Percentiles rank a stretch among this genome's conserved stretches.
phyloP scores from a whole-genome alignment of 2,329 filamentous ascomycete genomes.

The Diplodia scrobiculata region DNA sequence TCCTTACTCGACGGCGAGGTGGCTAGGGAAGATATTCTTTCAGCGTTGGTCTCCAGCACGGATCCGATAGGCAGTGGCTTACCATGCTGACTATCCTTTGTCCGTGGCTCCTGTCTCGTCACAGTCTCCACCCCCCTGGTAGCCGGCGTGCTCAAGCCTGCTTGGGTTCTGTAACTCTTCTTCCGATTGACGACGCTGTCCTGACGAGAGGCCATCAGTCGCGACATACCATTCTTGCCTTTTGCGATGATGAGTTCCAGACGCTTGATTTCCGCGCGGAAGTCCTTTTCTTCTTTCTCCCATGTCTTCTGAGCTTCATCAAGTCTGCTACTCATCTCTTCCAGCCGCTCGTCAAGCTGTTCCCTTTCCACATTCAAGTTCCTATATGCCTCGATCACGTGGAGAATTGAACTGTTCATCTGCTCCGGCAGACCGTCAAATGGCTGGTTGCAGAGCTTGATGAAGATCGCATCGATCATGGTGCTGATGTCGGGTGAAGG shows the following conservation, averaged over 20 bases:
- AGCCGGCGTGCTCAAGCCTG: not conserved
- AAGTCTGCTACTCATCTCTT: not conserved
- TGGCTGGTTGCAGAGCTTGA: conserved; percentile 21
- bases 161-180: conserved; percentile 29
- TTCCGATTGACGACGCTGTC: conserved; percentile 44
- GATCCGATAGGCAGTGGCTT: not conserved
- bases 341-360: not conserved
- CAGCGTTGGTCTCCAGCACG: not conserved
- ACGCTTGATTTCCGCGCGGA: conserved; percentile 19
- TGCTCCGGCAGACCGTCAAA: conserved; percentile 17
- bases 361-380: conserved; percentile 10
- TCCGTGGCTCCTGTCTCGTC: conserved; percentile 29
- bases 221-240: conserved; percentile 46
- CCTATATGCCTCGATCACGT: conserved; percentile 20
- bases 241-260: conserved; percentile 50
- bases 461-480: conserved; percentile 21
- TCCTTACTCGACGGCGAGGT: conserved; percentile 35
- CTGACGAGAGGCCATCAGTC: conserved; percentile 48
- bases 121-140: conserved; percentile 31
- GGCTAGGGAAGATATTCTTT: conserved; percentile 17
- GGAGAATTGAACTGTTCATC: conserved; percentile 18
- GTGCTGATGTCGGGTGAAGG: conserved; percentile 1
- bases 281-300: conserved; percentile 1
- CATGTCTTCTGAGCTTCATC: not conserved
- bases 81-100: not conserved